Evolutionary conservation across 805 yeast genomes (phyloP), one percentile per base, ranked within the genome.

Genomic region (Wickerhamiella vanderwaltii): DNA sequence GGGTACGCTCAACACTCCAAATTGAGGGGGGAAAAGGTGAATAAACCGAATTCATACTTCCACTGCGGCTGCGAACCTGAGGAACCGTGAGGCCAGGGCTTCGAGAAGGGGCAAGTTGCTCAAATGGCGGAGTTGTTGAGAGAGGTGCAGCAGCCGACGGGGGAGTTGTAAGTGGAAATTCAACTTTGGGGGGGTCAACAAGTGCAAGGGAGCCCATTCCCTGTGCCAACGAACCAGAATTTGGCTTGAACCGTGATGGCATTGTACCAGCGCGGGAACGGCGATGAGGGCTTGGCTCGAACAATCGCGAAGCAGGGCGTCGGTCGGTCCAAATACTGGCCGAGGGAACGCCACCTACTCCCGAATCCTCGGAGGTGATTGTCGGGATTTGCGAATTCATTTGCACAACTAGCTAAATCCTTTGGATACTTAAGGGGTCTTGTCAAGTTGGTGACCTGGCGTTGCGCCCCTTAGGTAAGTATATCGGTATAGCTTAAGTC

Each of bases 241-340:
- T 57, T 18, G 65, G 55, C 32, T 61, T 53, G 42, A 77, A 67
- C 36, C 78, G 62, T 16, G 86, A 75, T 6, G 91, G 88, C 36
- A 82, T 62, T 11, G 93, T 82, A 2, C 91, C 91, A 2, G 91
- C 81, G 48, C 93, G 68, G 34, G 80, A 74, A 47, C 91, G 68
- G 12, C 73, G 65, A 50, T 74, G 62, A 40, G 43, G 35, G n/a
- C 36, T 33, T 11, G 44, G 41, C 28, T 36, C 41, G 17, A 32
- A 36, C 23, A 32, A 37, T 18, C 35, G 31, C 22, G 44, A 23
- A 26, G 46, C 43, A 13, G 47, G 46, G 19, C 43, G 40, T 26
- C 46, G 24, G n/a, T 43, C 46, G n/a, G 40, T 38, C 46, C 46
- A 43, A 26, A 43, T 43, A 18, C 34, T 33, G 29, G 38, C 25